Percentiles rank a stretch among this genome's conserved stretches.
Conservation (phyloP, 2,329 filamentous ascomycete genomes). For the Cladophialophora bantiana region DNA sequence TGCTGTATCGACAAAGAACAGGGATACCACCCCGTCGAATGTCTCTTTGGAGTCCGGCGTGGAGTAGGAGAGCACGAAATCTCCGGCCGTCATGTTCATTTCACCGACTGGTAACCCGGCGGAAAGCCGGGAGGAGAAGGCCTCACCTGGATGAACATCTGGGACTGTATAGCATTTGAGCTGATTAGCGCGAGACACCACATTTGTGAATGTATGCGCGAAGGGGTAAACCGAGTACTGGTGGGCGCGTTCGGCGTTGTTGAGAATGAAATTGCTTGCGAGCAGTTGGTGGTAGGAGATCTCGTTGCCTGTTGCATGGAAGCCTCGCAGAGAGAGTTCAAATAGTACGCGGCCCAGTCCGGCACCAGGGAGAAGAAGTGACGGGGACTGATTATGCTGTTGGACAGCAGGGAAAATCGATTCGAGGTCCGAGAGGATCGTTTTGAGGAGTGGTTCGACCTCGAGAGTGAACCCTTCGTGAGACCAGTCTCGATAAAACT, state of each 20-base stretch:
- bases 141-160: slow-evolving; percentile 74
- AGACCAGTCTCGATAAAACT: slow-evolving; percentile 96
- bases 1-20: slow-evolving; percentile 97
- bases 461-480: slow-evolving; percentile 72
- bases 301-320: slow-evolving; percentile 84
- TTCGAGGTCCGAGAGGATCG: slow-evolving; percentile 71
- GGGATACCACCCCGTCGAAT: slow-evolving; percentile 84
- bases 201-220: slow-evolving; percentile 87
- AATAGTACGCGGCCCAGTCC: slow-evolving; percentile 89
- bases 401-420: slow-evolving; percentile 48
- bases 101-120: slow-evolving; percentile 58
- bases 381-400: slow-evolving; percentile 54
- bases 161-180: slow-evolving; percentile 76
- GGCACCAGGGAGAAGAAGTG: slow-evolving; percentile 85
- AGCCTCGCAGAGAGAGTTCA: slow-evolving; percentile 78
- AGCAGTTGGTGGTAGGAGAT: slow-evolving; percentile 97
- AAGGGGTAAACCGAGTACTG: slow-evolving; percentile 83
- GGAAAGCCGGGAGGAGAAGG: slow-evolving; percentile 53
- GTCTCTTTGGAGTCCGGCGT: slow-evolving; percentile 64
- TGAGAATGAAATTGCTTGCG: slow-evolving; percentile 70
- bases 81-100: slow-evolving; percentile 93
- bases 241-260: slow-evolving; percentile 61
- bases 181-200: slow-evolving; percentile 75
- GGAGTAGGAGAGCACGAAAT: slow-evolving; percentile 85
- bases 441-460: slow-evolving; percentile 76